These are phyloP conservation scores for Scedosporium dehoogii DNA, from an alignment of 2,329 filamentous ascomycete species.

Conservation along the genomic window DNA sequence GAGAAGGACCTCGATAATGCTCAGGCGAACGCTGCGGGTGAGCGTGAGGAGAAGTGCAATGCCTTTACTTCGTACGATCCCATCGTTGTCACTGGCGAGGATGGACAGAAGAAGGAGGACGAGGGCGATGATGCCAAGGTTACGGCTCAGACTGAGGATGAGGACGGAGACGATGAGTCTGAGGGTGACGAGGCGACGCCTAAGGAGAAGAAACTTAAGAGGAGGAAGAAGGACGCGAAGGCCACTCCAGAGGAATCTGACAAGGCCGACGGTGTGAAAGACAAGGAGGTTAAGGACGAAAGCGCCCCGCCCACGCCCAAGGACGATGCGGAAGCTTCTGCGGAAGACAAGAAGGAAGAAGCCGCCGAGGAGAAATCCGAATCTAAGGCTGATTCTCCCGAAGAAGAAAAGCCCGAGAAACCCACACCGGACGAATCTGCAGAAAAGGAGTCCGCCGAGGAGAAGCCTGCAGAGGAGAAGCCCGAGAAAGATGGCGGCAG, in stretches of 20 bases:
- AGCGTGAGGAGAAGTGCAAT: background rate
- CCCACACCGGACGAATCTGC: background rate
- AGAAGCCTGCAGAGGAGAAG: background rate
- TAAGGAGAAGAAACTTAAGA: constrained; percentile 2
- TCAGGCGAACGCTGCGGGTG: constrained; percentile 42
- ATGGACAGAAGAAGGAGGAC: background rate
- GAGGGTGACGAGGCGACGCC: constrained; percentile 3
- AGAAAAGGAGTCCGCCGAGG: background rate
- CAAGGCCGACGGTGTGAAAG: background rate
- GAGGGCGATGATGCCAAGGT: constrained; percentile 46
- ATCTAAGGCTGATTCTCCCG: background rate
- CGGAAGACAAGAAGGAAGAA: background rate
- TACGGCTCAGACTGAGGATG: constrained; percentile 28
- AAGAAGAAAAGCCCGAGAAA: background rate
- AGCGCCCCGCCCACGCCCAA: background rate
- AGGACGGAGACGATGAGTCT: constrained; percentile 6
- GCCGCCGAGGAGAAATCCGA: background rate
- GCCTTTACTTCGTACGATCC: background rate
- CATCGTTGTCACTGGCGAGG: constrained; percentile 3
- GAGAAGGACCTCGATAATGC: constrained; percentile 46
- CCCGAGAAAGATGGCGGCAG: background rate
- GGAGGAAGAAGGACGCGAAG: constrained; percentile 3
- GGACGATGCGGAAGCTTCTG: background rate
- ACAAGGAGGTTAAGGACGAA: background rate
- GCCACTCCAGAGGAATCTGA: background rate